phyloP scores from a whole-genome alignment of 139 green algal species.

The Yamagishiella unicocca region DNA sequence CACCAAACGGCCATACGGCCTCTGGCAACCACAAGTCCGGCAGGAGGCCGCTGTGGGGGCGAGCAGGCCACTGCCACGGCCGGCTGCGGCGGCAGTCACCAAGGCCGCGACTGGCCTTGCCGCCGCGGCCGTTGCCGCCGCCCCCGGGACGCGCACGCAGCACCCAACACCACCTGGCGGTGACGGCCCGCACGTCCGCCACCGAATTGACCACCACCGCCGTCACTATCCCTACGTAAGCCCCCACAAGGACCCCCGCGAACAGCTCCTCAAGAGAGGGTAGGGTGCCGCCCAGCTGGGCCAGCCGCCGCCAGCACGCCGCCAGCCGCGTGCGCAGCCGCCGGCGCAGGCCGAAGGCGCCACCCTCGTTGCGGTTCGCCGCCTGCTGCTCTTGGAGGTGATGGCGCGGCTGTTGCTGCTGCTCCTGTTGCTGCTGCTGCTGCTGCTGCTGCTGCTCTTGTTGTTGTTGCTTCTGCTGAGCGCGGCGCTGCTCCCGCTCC shows the following conservation, averaged over 20 bases:
- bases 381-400: no score
- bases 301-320: not conserved
- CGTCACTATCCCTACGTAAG: not conserved
- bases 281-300: not conserved
- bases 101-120: not conserved
- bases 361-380: not conserved
- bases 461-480: not conserved
- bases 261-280: not conserved
- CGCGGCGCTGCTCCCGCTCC: not conserved
- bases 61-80: not conserved
- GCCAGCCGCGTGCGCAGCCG: not conserved
- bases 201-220: not conserved
- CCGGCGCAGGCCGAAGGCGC: not conserved
- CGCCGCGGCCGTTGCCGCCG: not conserved
- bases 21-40: not conserved
- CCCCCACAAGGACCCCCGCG: not conserved
- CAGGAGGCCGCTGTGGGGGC: not conserved
- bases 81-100: not conserved
- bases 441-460: not conserved
- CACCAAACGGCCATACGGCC: not conserved
- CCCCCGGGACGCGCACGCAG: not conserved
- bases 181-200: not conserved
- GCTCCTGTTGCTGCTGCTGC: not conserved
- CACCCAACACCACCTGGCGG: not conserved
- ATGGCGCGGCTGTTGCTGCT: not conserved